Evolutionary conservation across 176 grass and related monocot genomes (phyloP), one percentile per base, ranked within the genome.

Genomic region (Carex kokanica): DNA sequence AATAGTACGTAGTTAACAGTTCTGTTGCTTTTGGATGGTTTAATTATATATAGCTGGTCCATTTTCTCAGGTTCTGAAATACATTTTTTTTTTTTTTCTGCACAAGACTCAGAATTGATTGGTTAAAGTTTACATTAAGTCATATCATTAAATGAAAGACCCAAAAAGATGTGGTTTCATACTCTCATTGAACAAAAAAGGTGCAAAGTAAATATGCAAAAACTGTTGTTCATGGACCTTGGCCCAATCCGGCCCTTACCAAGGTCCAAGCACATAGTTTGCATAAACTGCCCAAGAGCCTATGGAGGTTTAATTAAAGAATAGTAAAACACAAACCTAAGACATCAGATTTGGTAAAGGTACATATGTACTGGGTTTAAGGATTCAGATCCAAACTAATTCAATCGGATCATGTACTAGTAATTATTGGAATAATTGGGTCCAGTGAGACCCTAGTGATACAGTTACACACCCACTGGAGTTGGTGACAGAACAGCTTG

Each of bases 401-500:
- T 66, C 17, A 65, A 66, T 53, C 4, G 12, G 60, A 64, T 21
- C 1, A 53, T 27, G 54, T 25, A 82, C 43, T 45, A 47, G 23
- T 49, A 17, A 64, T 43, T 8, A 51, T 20, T 65, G 59, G 41
- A 29, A 53, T 25, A 51, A 81, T 59, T 27, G 59, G 59, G 59
- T 65, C 59, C 12, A 64, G 40, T 24, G 55, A 47, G 79, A 82
- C 31, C 59, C 55, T 29, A 43, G 58, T 51, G 4, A 61, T 21
- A 62, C 53, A 75, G 21, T 75, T 53, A 18, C 47, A 6, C 73
- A 31, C 47, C 73, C 73, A 77, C 49, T 77, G 51, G 73, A 81
- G 80, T 82, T 82, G 61, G 59, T 40, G 80, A 51, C 80, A 82
- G 80, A 82, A 65, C 58, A 82, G 80, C 80, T 64, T 64, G 80